Evolutionary conservation across 1,139 yeast genomes (phyloP), one percentile per base, ranked within the genome.

Genomic region (Barnettozyma hawaiiensis): DNA sequence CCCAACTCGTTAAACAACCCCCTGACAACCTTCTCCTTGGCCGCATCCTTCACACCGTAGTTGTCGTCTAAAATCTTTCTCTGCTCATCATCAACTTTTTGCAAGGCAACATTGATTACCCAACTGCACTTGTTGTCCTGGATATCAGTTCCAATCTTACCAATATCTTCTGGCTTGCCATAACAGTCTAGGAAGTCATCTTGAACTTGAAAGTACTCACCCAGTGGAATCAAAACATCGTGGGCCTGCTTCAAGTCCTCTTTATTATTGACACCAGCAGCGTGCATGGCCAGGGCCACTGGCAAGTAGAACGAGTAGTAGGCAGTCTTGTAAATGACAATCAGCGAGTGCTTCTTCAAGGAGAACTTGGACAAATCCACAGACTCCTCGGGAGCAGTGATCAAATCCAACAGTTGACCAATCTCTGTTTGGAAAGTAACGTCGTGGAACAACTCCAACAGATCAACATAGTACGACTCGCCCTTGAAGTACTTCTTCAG

Each of bases 81-180:
- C 70, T 94, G 97, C 53, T 81, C 94, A 39, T 87, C 77, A 26
- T 78, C 73, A 41, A 79, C 94, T 55, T 81, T 71, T 63, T 83
- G 76, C 57, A 94, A 75, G 8, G 98, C 98, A 59, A 87, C 86
- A 73, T 92, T 92, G 58, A 94, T 77, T 47, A 94, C 82, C 99
- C 99, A 94, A 38, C 97, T 85, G 67, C 98, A 94, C 69, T 94
- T 94, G 76, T 94, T 94, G 66, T 94, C 99, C 70, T 86, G 86
- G 61, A 94, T 94, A 65, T 94, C 99, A 47, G 98, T 94, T 54
- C 99, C 99, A 54, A 94, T 87, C 74, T 94, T 94, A 50, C 99
- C 99, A 61, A 92, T 92, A 59, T 90, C 90, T 62, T 85, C 95
- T 38, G 98, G 97, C 55, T 94, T 89, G 51, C 98, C 99, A 62